These are phyloP conservation scores for Tetraselmis striata DNA, from an alignment of 139 green algal species.

Conservation along the genomic window DNA sequence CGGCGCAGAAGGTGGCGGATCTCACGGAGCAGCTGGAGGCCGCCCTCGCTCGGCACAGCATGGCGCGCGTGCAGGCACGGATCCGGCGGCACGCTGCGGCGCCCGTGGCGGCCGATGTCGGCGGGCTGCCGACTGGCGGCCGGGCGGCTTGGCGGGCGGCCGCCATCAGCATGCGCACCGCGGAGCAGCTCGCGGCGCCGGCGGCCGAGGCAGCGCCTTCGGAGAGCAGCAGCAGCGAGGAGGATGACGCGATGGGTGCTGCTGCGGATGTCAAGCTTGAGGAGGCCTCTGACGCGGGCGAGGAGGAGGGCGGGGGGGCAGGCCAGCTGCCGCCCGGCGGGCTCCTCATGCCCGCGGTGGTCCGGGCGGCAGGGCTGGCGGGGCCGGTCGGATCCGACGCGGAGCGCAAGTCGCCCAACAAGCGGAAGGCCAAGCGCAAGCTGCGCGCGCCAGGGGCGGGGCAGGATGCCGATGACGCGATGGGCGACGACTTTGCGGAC, in stretches of 20 bases:
- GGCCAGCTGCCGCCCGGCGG: not conserved
- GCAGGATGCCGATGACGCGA: not conserved
- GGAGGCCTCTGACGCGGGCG: not conserved
- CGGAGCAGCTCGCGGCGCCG: not conserved
- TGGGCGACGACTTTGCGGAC: conserved; percentile 15
- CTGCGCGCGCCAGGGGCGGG: too few relatives aligned
- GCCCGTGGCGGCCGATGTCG: too few relatives aligned
- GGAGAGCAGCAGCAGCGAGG: not conserved
- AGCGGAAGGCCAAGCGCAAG: conserved; percentile 2
- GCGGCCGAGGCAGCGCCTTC: not conserved
- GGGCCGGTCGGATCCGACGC: not conserved
- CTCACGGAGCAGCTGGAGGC: conserved; percentile 37
- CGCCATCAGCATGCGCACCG: not conserved
- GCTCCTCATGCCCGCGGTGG: not conserved
- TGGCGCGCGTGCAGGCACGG: conserved; percentile 35
- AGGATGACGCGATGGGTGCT: not conserved
- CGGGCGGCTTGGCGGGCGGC: not conserved
- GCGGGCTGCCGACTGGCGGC: not conserved
- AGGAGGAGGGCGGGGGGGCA: conserved; percentile 12
- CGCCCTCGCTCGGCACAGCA: conserved; percentile 48
- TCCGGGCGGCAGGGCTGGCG: not conserved
- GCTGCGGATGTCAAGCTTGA: too few relatives aligned
- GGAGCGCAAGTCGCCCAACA: not conserved
- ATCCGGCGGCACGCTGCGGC: conserved; percentile 24
- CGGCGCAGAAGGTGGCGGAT: conserved; percentile 24